Evolutionary conservation across 1,284 basidiomycete genomes (phyloP), one percentile per base, ranked within the genome.

Genomic region (Cryptococcus maquisensis): DNA sequence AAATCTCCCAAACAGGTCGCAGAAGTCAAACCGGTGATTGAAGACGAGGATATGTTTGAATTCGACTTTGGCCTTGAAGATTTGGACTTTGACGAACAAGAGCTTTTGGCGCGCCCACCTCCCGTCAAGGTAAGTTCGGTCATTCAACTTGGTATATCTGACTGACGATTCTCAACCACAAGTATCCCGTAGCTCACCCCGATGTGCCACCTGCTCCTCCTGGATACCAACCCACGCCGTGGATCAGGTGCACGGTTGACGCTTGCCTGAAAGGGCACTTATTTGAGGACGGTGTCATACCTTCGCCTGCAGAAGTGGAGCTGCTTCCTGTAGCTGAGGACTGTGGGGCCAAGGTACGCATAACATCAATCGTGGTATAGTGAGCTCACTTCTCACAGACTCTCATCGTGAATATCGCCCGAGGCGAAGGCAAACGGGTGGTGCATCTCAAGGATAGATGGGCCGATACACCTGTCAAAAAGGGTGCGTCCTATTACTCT

Each of bases 361-460:
- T 32, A 10, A 10, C 28, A 8, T 10, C 28, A 10, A 32, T 7
- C 28, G 6, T 32, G 1, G 6, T 38, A 1, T 37, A 23, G 38
- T 4, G n/a, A 24, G 2, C 37, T 15, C 24, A 7, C 15, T 4
- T 35, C 2, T 2, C 16, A 7, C 52, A 68, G 71, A 72, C 40
- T 20, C 40, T 42, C 18, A 23, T 42, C 40, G 40, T 42, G n/a
- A 42, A 3, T 18, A 23, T 42, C 69, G 0, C 28, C 10, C 28
- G 28, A 32, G 28, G 28, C 10, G 10, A 32, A 32, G 28, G 28
- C 28, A 32, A 49, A 9, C 61, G 64, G 13, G 52, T 70, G 4
- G 61, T 74, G 5, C 72, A 73, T 39, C 64, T 75, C 26, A 72
- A 70, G 51, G 73, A 72, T 48, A 61, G 71, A n/a, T 73, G 72